Conservation (phyloP, 768 basidiomycete genomes). For the Suillus variegatus region DNA sequence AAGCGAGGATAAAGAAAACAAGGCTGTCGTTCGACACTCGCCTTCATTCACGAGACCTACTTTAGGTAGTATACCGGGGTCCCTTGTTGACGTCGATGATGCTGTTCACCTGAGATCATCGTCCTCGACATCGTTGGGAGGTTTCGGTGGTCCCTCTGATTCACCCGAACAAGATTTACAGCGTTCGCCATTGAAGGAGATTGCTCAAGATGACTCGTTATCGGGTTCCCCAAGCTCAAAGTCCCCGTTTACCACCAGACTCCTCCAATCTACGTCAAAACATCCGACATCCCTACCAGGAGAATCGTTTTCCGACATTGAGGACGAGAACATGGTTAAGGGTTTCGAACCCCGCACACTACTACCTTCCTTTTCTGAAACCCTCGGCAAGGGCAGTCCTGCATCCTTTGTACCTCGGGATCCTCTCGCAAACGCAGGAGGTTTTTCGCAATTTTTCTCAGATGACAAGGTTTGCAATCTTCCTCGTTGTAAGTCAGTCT, state of each 20-base stretch:
- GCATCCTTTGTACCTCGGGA: slow-evolving; percentile 23
- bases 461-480: slow-evolving; percentile 19
- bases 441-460: slow-evolving; percentile 39
- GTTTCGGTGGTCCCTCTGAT: slow-evolving; percentile 15
- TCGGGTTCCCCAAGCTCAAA: slow-evolving; percentile 31
- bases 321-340: slow-evolving; percentile 32
- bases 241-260: slow-evolving; percentile 42
- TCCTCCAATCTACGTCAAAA: slow-evolving; percentile 38
- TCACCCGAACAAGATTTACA: slow-evolving; percentile 17
- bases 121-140: slow-evolving; percentile 29
- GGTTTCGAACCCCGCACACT: slow-evolving; percentile 30
- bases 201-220: slow-evolving; percentile 46
- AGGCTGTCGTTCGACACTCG: slow-evolving; percentile 50
- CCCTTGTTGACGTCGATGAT: slow-evolving; percentile 30
- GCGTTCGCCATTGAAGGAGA: slow-evolving; percentile 35
- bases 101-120: slow-evolving; percentile 24
- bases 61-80: slow-evolving; percentile 24
- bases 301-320: slow-evolving; percentile 31
- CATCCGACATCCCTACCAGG: slow-evolving; percentile 27
- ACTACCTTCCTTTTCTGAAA: slow-evolving; percentile 53
- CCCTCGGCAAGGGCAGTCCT: slow-evolving; percentile 32
- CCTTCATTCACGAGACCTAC: slow-evolving; percentile 21
- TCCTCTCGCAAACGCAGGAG: slow-evolving; percentile 22
- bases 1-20: slow-evolving; percentile 81
- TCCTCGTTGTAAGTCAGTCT: not conserved